Conservation (phyloP, 2,329 filamentous ascomycete species). For the Periconia macrospinosa region DNA sequence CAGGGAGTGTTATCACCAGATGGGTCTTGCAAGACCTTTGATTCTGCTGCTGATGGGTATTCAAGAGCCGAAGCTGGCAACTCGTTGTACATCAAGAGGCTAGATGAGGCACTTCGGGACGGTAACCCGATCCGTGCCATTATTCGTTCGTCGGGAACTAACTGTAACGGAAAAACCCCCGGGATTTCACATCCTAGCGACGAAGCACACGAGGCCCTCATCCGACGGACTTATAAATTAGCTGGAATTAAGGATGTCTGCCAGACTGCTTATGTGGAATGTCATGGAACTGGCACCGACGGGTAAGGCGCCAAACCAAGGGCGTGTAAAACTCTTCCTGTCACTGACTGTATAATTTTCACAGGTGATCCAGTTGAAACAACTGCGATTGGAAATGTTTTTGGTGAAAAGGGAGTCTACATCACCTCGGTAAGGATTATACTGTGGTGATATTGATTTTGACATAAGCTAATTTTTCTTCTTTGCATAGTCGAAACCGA, state of each 20-base stretch:
- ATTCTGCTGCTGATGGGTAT: conserved; percentile 23
- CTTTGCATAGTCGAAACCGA: too few relatives aligned
- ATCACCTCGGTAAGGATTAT: conserved; percentile 20
- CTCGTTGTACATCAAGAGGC: conserved; percentile 50
- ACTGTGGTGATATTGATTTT: too few relatives aligned
- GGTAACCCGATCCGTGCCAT: conserved; percentile 52
- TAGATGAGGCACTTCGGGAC: conserved; percentile 58
- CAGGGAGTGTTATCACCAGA: conserved; percentile 14
- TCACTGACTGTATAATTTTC: too few relatives aligned
- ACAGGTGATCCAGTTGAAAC: conserved; percentile 30
- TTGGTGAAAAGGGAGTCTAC: conserved; percentile 5
- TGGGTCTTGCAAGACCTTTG: conserved; percentile 17
- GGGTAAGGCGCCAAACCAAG: too few relatives aligned
- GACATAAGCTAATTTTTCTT: too few relatives aligned
- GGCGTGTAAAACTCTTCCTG: too few relatives aligned
- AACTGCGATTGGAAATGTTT: background rate
- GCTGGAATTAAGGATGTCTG: background rate
- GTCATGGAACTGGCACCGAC: conserved; percentile 61
- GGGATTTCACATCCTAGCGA: conserved; percentile 55
- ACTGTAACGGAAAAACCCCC: conserved; percentile 55
- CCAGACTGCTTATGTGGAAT: conserved; percentile 13
- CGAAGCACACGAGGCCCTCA: conserved; percentile 49
- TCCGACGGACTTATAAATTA: conserved; percentile 32
- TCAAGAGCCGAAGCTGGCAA: conserved; percentile 20
- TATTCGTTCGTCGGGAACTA: conserved; percentile 24